Base-by-base conservation (phyloP, 2,329 filamentous ascomycete genomes). In the Xylariaceae sp. region DNA sequence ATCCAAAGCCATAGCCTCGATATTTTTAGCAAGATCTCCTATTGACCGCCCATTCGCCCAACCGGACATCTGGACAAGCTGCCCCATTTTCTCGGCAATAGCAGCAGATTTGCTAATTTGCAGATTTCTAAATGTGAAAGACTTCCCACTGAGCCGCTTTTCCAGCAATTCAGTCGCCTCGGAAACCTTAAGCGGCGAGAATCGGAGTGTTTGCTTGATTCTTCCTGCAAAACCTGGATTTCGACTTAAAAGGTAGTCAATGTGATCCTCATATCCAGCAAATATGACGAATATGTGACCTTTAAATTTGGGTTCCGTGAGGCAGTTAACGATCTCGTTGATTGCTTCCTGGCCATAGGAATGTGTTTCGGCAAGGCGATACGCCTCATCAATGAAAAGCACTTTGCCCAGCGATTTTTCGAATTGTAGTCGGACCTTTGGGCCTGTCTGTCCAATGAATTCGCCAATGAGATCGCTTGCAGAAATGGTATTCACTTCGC, bases 301-400 rank as follows among this genome's bases (percentile, higher is more conserved):
- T 2, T 68, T 62, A 56, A 80, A 88, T 27, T 67, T 73, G 0
- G 73, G 69, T 50, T 86, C 78, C 2, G 73, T 77, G 0, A 74
- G 56, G 0, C 62, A 68, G 47, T 77, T 73, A 0, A 79, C 72
- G 0, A 80, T 55, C 55, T 79, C 76, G 33, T 77, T 74, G 1
- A 77, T 60, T 0, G 76, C 75, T 44, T 79, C 76, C 37, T 75
- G 73, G 0, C 77, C 80, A 53, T 79, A 88, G n/a, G n/a, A n/a
- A 0, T 56, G 54, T 0, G 78, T 78, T 1, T 77, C 73, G 0
- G 66, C 70, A 0, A 88, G 72, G 0, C 83, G 73, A 53, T 88
- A 88, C 0, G 84, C 84, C 58, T 88, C 84, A 40, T 89, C 85
- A 6, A 90, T 76, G 49, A 89, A 83, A 0, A 90, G 69, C 0